Conservation (phyloP, 495 filamentous ascomycete genomes). For the Tetracladium setigerum region DNA sequence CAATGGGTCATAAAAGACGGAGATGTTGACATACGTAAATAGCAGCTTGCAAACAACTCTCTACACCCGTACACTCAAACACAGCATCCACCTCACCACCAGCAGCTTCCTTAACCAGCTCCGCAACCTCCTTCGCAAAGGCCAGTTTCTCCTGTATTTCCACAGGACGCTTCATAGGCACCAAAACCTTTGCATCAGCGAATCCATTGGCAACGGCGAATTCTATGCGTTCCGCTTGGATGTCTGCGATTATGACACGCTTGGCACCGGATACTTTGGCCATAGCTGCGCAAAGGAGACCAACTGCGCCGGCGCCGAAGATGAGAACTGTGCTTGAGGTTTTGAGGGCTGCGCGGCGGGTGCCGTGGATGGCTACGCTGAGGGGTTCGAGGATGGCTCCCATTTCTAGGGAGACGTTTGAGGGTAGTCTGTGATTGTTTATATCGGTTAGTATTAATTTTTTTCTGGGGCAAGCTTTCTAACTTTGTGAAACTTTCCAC, state of each 20-base stretch:
- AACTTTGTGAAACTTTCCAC: background rate
- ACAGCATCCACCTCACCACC: slow-evolving; percentile 56
- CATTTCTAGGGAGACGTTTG: slow-evolving; percentile 50
- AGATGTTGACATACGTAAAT: slow-evolving; percentile 72
- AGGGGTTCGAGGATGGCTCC: slow-evolving; percentile 77
- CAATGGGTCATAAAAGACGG: too few relatives aligned
- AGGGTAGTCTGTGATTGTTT: slow-evolving; percentile 47
- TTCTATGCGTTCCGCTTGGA: slow-evolving; percentile 59
- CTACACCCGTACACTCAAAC: slow-evolving; percentile 92
- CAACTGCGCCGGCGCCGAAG: slow-evolving; percentile 77
- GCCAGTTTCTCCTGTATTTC: slow-evolving; percentile 49
- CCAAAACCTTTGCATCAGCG: slow-evolving; percentile 53
- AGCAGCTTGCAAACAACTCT: slow-evolving; percentile 75
- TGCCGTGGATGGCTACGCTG: slow-evolving; percentile 71
- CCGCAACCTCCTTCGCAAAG: slow-evolving; percentile 55
- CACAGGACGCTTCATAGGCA: slow-evolving; percentile 48
- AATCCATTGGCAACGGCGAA: slow-evolving; percentile 68
- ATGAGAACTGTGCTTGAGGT: slow-evolving; percentile 53
- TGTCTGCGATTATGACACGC: slow-evolving; percentile 69
- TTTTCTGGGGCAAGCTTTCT: background rate
- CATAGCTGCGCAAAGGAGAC: slow-evolving; percentile 64
- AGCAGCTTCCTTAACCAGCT: slow-evolving; percentile 33
- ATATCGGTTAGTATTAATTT: background rate
- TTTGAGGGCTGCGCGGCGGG: slow-evolving; percentile 50
- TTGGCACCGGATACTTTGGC: slow-evolving; percentile 50